A percentile compares a stretch with the other conserved stretches of the same genome.
Evolutionary conservation across 108 stramenopile genomes (phyloP).

Genomic region (Craspedostauros australis): DNA sequence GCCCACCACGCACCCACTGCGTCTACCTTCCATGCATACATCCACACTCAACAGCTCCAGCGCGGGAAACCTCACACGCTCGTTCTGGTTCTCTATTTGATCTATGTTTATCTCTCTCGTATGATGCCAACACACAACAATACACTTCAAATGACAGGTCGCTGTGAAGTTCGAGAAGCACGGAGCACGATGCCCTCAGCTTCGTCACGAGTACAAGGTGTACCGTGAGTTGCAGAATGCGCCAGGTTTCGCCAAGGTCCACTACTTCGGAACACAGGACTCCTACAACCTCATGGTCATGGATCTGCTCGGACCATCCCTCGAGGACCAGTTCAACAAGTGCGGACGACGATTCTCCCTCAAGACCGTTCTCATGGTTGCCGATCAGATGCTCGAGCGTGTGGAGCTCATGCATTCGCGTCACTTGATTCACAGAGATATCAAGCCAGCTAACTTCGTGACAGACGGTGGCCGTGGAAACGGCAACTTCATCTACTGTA

Average conservation of each 20-base stretch:
- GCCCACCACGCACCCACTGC: no score
- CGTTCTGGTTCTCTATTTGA: background rate
- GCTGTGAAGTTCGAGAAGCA: constrained; percentile 94
- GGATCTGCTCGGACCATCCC: constrained; percentile 95
- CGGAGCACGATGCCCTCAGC: constrained; percentile 89
- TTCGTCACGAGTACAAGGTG: constrained; percentile 99
- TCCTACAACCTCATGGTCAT: constrained; percentile 99
- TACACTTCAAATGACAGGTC: constrained; percentile 43
- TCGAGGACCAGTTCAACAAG: constrained; percentile 99
- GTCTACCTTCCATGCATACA: no score
- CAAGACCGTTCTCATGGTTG: constrained; percentile 95
- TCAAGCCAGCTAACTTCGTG: constrained; percentile 98
- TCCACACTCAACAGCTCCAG: no score
- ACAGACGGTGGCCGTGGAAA: constrained; percentile 73
- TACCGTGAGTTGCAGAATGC: constrained; percentile 98
- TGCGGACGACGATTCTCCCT: constrained; percentile 93
- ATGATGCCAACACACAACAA: background rate
- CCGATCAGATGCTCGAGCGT: constrained; percentile 97
- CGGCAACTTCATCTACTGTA: constrained; percentile 93
- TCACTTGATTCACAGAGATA: constrained; percentile 95
- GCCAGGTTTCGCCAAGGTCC: constrained; percentile 92
- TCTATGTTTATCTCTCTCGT: no score
- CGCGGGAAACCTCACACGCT: background rate
- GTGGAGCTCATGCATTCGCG: constrained; percentile 97
- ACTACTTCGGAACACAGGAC: constrained; percentile 96